Evolutionary conservation across 345 rosid genomes (phyloP).

Genomic region (Physaria fendleri): DNA sequence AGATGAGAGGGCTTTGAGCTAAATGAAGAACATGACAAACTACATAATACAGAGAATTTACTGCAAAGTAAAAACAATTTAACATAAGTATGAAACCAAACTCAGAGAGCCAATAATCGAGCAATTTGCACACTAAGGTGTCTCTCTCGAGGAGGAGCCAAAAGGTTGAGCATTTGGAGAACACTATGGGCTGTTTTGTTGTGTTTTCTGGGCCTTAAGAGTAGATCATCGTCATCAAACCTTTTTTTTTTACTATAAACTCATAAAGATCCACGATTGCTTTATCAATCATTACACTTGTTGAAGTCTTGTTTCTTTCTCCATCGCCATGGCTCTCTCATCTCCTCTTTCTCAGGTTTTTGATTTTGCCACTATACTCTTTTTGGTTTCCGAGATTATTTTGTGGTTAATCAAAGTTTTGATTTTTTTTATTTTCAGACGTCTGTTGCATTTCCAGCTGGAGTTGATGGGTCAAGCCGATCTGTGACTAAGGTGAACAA

Average conservation of each 20-base stretch:
- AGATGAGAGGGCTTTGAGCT: not conserved
- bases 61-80: not conserved
- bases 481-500: conserved; percentile 24
- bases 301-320: not conserved
- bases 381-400: not conserved
- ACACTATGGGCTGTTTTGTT: conserved; percentile 10
- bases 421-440: conserved; percentile 20
- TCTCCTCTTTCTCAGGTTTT: conserved; percentile 25
- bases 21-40: not conserved
- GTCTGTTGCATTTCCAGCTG: conserved; percentile 16
- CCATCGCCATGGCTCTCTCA: conserved; percentile 25
- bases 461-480: conserved; percentile 25
- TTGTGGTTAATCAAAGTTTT: not conserved
- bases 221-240: conserved; percentile 12
- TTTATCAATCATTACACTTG: not conserved
- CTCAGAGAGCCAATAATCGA: not conserved
- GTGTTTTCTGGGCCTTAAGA: conserved; percentile 29
- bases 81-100: not conserved
- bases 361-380: not conserved
- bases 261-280: conserved; percentile 1
- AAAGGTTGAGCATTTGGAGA: conserved; percentile 18
- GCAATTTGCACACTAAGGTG: conserved; percentile 10
- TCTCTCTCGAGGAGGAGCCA: conserved; percentile 24
- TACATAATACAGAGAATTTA: not conserved
- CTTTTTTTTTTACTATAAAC: conserved; percentile 11